Conservation (phyloP, 108 stramenopile genomes). For the Cyclotella kingstonii region DNA sequence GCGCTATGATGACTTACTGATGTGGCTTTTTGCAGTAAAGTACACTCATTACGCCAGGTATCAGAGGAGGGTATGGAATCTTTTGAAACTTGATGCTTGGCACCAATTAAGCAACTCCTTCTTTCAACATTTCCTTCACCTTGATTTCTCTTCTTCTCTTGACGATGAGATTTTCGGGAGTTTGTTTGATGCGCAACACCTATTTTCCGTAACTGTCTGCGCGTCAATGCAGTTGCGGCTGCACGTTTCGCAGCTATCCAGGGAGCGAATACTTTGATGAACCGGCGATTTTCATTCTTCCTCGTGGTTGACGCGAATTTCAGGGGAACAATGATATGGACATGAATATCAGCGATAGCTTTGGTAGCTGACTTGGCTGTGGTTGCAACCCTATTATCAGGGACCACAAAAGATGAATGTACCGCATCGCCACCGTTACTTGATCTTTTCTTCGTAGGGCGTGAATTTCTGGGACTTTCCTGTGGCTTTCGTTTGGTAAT, state of each 20-base stretch:
- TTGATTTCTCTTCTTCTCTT: constrained; percentile 7
- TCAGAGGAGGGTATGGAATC: constrained; percentile 12
- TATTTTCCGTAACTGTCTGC: constrained; percentile 27
- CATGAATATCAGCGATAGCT: constrained; percentile 1
- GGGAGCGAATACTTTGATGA: constrained; percentile 32
- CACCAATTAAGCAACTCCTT: constrained; percentile 26
- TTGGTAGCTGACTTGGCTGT: neutral
- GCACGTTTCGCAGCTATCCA: constrained; percentile 34
- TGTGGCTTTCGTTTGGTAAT: neutral
- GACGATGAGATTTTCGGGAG: constrained; percentile 23
- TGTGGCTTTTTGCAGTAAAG: neutral
- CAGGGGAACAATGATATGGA: constrained; percentile 16
- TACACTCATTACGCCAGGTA: constrained; percentile 25
- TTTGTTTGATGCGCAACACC: constrained; percentile 18
- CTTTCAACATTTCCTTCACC: constrained; percentile 32
- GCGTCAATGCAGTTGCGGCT: constrained; percentile 8
- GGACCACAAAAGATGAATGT: constrained; percentile 3
- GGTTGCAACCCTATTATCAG: too few relatives aligned
- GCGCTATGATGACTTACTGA: neutral
- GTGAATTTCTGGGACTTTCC: neutral
- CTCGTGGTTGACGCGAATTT: neutral
- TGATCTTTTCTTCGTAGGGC: constrained; percentile 13
- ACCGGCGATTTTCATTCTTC: neutral
- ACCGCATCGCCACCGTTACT: neutral
- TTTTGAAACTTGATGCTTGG: constrained; percentile 35